Evolutionary conservation across 139 green algal species (phyloP).

Genomic region (Choricystis sp.): DNA sequence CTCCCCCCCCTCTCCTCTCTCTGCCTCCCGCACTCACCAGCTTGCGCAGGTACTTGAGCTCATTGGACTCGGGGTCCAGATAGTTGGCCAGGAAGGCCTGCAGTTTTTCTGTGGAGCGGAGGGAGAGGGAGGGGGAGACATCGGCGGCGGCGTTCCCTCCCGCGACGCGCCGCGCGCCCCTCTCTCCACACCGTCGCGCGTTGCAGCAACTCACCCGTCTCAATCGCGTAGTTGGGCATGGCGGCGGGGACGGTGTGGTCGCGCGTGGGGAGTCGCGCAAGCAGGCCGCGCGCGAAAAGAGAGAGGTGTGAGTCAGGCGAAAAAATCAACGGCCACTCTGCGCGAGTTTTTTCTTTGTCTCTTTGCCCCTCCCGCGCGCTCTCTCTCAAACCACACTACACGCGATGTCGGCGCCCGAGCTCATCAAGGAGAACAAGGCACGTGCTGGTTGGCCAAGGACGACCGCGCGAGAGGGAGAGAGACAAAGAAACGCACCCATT

Average conservation of each 20-base stretch:
- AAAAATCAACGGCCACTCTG: too few relatives aligned
- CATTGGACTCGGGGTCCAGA: conserved; percentile 7
- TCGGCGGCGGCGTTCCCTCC: background rate
- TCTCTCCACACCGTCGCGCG: too few relatives aligned
- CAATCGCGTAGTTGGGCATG: conserved; percentile 6
- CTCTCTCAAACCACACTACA: too few relatives aligned
- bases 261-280: background rate
- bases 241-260: background rate
- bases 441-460: too few relatives aligned
- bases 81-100: conserved; percentile 43
- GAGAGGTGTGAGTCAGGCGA: too few relatives aligned
- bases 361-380: too few relatives aligned
- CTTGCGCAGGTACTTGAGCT: conserved; percentile 35
- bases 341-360: too few relatives aligned
- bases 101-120: conserved; percentile 9
- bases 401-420: conserved; percentile 8
- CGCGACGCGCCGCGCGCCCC: too few relatives aligned
- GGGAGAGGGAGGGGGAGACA: background rate
- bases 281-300: too few relatives aligned
- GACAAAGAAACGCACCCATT: background rate
- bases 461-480: too few relatives aligned
- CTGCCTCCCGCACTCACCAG: conserved; percentile 32
- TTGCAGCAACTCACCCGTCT: conserved; percentile 5
- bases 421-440: conserved; percentile 18
- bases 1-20: background rate